Percentiles rank a stretch among this genome's conserved stretches.
Conservation (phyloP, 306 rosid species). For the Cucumis hystrix region DNA sequence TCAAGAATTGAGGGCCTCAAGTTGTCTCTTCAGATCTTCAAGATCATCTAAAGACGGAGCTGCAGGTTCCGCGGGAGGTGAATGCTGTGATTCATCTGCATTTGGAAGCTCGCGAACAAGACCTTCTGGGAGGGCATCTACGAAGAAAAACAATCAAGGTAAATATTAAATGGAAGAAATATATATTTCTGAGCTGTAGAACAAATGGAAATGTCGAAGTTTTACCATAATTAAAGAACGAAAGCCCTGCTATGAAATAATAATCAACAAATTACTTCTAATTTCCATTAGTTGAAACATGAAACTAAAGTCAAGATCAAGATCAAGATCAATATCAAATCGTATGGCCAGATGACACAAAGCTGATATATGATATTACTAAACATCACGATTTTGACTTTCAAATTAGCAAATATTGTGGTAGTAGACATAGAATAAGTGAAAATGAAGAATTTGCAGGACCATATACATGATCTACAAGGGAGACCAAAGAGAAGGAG, state of each 20-base stretch:
- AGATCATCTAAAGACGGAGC: conserved; percentile 46
- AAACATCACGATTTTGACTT: not conserved
- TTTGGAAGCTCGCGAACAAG: conserved; percentile 82
- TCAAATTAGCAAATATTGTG: not conserved
- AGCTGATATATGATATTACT: not conserved
- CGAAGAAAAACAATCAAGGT: not conserved
- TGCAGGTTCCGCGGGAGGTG: conserved; percentile 17
- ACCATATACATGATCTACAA: not conserved
- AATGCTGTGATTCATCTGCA: conserved; percentile 46
- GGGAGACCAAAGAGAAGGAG: not conserved
- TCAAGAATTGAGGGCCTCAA: conserved; percentile 71
- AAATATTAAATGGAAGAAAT: not conserved
- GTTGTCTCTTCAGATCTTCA: conserved; percentile 65
- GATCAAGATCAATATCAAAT: not conserved
- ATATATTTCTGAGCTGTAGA: not conserved
- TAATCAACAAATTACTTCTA: not conserved
- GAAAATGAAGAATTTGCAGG: not conserved
- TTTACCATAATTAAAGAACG: not conserved
- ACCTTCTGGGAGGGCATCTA: conserved; percentile 81
- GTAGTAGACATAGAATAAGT: not conserved
- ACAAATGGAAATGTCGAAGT: not conserved
- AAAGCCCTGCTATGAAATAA: not conserved
- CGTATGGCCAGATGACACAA: not conserved
- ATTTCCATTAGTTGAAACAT: not conserved
- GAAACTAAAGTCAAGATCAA: not conserved